A percentile compares a stretch with the other conserved stretches of the same genome.
These are phyloP conservation scores for Fusarium pseudograminearum DNA, from an alignment of 2,329 filamentous ascomycete genomes.

Conservation along the genomic window DNA sequence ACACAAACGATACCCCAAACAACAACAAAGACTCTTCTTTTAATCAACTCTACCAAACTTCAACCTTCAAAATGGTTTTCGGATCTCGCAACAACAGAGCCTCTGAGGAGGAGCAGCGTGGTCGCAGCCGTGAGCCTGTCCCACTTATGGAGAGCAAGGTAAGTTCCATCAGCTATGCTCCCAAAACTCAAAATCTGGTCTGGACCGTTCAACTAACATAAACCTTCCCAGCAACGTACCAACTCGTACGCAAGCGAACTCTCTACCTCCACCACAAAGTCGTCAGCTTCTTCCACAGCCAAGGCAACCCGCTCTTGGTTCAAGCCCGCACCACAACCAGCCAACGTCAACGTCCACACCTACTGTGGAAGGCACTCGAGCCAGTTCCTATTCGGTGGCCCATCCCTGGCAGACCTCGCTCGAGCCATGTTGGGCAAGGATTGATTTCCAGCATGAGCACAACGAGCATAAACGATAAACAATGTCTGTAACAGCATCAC, in stretches of 20 bases:
- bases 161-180: conserved; percentile 25
- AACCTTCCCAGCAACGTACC: conserved; percentile 42
- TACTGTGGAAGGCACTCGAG: conserved; percentile 67
- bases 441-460: conserved; percentile 31
- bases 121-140: conserved; percentile 42
- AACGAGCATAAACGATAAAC: conserved; percentile 13
- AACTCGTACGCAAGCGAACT: conserved; percentile 49
- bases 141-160: conserved; percentile 45
- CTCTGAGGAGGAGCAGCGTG: conserved; percentile 42
- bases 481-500: conserved; percentile 14
- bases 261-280: conserved; percentile 40
- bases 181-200: conserved; percentile 9
- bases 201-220: conserved; percentile 36
- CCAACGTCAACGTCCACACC: conserved; percentile 66
- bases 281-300: conserved; percentile 45
- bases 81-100: conserved; percentile 24
- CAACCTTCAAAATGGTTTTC: conserved; percentile 30
- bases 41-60: not conserved
- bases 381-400: conserved; percentile 65
- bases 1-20: conserved; percentile 31
- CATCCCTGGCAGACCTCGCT: conserved; percentile 59
- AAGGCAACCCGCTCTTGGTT: conserved; percentile 51
- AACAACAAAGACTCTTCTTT: conserved; percentile 1
- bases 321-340: conserved; percentile 54
- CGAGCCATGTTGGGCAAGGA: conserved; percentile 56